A percentile compares a stretch with the other conserved stretches of the same genome.
Conservation (phyloP, 1,284 basidiomycete species). For the Apiotrichum sp. region DNA sequence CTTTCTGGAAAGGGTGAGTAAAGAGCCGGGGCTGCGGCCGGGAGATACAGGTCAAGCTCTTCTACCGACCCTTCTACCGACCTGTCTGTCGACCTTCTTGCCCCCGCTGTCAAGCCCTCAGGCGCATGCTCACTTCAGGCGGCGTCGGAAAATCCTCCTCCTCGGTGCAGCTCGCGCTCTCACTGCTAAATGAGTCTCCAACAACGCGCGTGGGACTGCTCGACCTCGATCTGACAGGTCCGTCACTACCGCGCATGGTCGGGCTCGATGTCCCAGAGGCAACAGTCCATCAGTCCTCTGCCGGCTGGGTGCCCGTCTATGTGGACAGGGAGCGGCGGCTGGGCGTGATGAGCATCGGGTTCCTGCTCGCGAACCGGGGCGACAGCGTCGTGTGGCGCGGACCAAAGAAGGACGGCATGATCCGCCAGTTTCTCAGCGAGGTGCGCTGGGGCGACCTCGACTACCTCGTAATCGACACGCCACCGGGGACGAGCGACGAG, state of each 20-base stretch:
- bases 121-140: constrained; percentile 48
- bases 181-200: constrained; percentile 60
- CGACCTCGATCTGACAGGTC: constrained; percentile 94
- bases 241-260: constrained; percentile 95
- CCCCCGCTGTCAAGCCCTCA: no score
- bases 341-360: constrained; percentile 95
- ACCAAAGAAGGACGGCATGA: constrained; percentile 99
- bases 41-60: neutral
- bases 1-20: constrained; percentile 71
- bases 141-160: constrained; percentile 98
- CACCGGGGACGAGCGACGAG: constrained; percentile 96
- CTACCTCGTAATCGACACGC: constrained; percentile 95
- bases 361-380: constrained; percentile 79
- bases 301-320: constrained; percentile 98
- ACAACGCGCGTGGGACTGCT: constrained; percentile 74
- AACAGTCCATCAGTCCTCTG: constrained; percentile 78
- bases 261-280: constrained; percentile 66
- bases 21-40: no score
- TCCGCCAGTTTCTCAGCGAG: constrained; percentile 92
- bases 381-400: constrained; percentile 97
- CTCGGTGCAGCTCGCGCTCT: constrained; percentile 84
- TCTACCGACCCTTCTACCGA: no score
- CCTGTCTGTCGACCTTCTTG: no score
- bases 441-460: constrained; percentile 96
- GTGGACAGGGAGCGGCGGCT: constrained; percentile 69